These are phyloP conservation scores for Murraya paniculata DNA, from an alignment of 345 rosid genomes.

Conservation along the genomic window DNA sequence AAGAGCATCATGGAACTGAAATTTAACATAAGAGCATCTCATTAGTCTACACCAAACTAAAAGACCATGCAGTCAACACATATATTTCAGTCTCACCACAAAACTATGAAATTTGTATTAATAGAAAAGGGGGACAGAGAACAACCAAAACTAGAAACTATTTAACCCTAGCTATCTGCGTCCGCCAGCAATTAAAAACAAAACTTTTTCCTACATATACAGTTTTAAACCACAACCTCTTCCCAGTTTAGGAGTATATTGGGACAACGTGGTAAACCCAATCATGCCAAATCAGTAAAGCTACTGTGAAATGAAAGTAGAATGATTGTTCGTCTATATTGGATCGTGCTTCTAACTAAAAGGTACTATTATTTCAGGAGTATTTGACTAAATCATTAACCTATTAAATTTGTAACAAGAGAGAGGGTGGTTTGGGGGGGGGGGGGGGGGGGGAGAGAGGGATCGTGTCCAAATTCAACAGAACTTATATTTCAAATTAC, in stretches of 20 bases:
- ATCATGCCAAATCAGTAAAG: background rate
- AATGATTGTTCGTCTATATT: background rate
- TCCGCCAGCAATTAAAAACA: background rate
- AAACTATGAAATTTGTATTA: background rate
- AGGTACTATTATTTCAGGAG: background rate
- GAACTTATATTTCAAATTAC: background rate
- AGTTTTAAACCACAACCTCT: background rate
- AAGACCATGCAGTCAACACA: background rate
- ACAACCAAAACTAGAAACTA: background rate
- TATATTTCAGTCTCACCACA: background rate
- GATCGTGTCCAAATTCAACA: background rate
- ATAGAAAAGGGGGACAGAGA: background rate
- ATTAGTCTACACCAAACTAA: background rate
- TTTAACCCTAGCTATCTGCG: background rate
- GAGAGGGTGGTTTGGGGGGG: no score
- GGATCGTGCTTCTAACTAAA: background rate
- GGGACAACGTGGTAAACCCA: background rate
- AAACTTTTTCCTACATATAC: background rate
- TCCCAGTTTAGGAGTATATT: background rate
- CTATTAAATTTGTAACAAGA: background rate
- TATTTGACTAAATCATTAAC: background rate
- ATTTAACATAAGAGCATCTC: background rate
- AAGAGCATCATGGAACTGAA: background rate
- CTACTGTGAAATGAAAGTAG: background rate
- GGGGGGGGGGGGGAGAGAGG: no score